Base-by-base conservation (phyloP, 306 rosid species). In the Mimosa pudica region DNA sequence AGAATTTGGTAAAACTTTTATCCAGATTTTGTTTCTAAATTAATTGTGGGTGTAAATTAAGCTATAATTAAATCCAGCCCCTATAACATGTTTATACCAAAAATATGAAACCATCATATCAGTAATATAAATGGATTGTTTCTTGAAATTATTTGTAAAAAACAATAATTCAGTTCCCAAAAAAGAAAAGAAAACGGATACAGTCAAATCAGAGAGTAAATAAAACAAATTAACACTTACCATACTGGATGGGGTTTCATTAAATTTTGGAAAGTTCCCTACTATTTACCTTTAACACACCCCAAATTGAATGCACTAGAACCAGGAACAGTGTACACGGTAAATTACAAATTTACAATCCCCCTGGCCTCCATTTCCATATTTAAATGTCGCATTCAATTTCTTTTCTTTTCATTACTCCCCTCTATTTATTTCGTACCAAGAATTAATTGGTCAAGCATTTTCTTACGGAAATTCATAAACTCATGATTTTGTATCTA, bases 371-470 rank as follows among this genome's bases (percentile, higher is more conserved):
- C 14, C 10, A 7, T 71, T 63, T 47, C 75, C 30, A 10, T 32
- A 70, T 48, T 74, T 12, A 60, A 73, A 67, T 81, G 69, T 46
- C 52, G 62, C 33, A 51, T 71, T 82, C 72, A 14, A 66, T 49
- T 67, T 14, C 62, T 7, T 76, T 82, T 66, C 71, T 72, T 18
- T 33, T 32, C 62, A 70, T 63, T 42, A 32, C 30, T 18, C 11
- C n/a, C 14, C 61, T 17, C 42, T 64, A 72, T 44, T 47, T 1
- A 46, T 20, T 68, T 70, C 36, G 13, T 58, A 11, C 55, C 46
- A 44, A 51, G 18, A 35, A 45, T 85, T 74, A 85, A 75, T 75
- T 33, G 73, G 73, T 85, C 82, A 76, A 52, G 8, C 71, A 4
- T 17, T 6, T 41, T 71, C 16, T 44, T 46, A 54, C 63, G 17